These are phyloP conservation scores for Amaranthus palmeri DNA, from an alignment of 148 eudicot genomes.

Conservation along the genomic window DNA sequence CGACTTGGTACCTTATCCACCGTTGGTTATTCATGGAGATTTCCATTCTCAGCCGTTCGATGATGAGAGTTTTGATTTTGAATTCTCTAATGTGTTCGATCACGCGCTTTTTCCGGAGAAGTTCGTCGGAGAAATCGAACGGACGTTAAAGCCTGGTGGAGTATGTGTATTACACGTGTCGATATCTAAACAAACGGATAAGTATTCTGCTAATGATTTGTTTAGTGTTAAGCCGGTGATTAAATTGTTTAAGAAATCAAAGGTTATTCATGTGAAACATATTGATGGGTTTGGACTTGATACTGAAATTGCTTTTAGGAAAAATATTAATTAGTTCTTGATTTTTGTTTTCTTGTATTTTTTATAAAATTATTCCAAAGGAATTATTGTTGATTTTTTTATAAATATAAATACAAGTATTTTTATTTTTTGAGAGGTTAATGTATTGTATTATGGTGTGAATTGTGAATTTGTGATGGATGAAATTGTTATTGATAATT, in stretches of 20 bases:
- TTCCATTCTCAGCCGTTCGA: slow-evolving; percentile 77
- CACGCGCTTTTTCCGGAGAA: slow-evolving; percentile 66
- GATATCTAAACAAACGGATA: slow-evolving; percentile 51
- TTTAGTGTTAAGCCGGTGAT: slow-evolving; percentile 46
- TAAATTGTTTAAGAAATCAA: slow-evolving; percentile 44
- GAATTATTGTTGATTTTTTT: background rate
- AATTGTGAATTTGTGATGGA: no score
- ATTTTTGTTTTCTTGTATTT: background rate
- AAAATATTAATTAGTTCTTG: slow-evolving; percentile 7
- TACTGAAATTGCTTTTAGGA: slow-evolving; percentile 65
- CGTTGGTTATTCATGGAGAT: slow-evolving; percentile 65
- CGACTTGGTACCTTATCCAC: slow-evolving; percentile 76
- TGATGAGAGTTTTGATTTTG: slow-evolving; percentile 54
- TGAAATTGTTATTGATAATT: no score
- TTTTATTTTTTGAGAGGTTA: no score
- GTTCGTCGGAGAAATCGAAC: slow-evolving; percentile 68
- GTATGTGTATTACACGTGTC: slow-evolving; percentile 70
- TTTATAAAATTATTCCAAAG: background rate
- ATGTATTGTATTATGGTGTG: no score
- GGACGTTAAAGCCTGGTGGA: slow-evolving; percentile 73
- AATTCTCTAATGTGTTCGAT: slow-evolving; percentile 80
- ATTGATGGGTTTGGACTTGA: slow-evolving; percentile 90
- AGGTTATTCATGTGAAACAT: slow-evolving; percentile 38
- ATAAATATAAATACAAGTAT: no score
- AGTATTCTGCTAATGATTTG: slow-evolving; percentile 85